Base-by-base conservation (phyloP, 1,284 basidiomycete species). In the Trametes pubescens region DNA sequence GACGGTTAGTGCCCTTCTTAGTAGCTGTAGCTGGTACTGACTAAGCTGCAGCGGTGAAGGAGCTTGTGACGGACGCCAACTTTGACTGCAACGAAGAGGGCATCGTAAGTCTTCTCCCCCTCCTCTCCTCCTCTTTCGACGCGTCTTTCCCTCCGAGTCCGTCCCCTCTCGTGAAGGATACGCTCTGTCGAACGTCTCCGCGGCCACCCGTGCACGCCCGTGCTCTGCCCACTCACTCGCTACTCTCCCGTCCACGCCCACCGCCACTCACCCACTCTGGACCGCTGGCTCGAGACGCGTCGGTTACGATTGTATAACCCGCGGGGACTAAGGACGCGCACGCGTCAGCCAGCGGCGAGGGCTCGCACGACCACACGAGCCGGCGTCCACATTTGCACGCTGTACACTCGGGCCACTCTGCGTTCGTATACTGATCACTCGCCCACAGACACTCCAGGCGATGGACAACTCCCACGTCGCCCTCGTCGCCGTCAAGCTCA, bases 381-480 rank as follows among this genome's bases (percentile, higher is more conserved):
- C n/a, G n/a, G 29, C 29, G 29, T 32, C 29, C 29, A 8, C 8
- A 4, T 32, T 32, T 8, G 29, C 29, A 32, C 47, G 22, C 9
- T 26, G 5, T 24, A 24, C 21, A 8, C 14, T 22, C 21, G 22
- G n/a, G 22, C 21, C 11, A 26, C 22, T 13, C n/a, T 26, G 47
- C 22, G 22, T 26, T 48, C 24, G 47, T 21, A 13, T 26, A 22
- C 47, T 26, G 22, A 22, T 21, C 24, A 48, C 38, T 14, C 38
- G n/a, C n/a, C 38, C 38, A 40, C 26, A 51, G 51, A n/a, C 16
- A 9, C 86, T 98, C 16, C 98, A 99, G 84, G 97, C 98, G 0
- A 99, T 99, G 98, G 98, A 99, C 84, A 99, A 98, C 86, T 99
- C 97, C 7, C 98, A 99, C 80, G 97, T 99, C 73, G 98, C 97